Base-by-base conservation (phyloP, 225 moss, liverwort and hornwort genomes). In the Thuidium tamariscinum region DNA sequence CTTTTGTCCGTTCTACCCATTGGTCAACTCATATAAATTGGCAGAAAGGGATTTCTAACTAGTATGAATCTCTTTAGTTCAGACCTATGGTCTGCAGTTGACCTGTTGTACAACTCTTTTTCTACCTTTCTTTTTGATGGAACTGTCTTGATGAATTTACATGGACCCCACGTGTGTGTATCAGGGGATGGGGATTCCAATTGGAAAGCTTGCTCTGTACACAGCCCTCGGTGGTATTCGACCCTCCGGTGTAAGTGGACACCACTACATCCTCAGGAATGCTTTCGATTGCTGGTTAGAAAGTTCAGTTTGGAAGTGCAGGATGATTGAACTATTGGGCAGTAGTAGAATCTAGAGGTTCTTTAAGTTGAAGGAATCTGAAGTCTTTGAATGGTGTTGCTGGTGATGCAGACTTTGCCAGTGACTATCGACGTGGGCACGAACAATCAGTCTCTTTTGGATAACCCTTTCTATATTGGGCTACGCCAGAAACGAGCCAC, bases 141-240 rank as follows among this genome's bases (percentile, higher is more conserved):
- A 75, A 7, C 61, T 56, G 5, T 75, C 19, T 49, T 81, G 84
- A 59, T 30, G 36, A 48, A 66, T 57, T 48, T 56, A 49, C 27
- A 44, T 57, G 79, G 42, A 84, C 66, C 72, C 36, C 49, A 59
- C 34, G 17, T 84, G 84, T 44, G 41, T 81, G 84, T 83, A 23
- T 34, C 80, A 95, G 96, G 96, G 96, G 15, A 95, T 96, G 96
- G 96, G 96, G 11, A 96, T 96, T 84, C 95, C 96, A 71, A 92
- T 96, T 48, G 96, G 95, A 30, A 96, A 96, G 88, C 92, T 96
- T 86, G 95, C 95, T 78, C 86, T 96, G 34, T 96, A 96, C 88
- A 94, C 95, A 19, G 96, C 96, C 42, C 91, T 93, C 76, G 96
- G 94, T 89, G 96, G 96, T 76, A 88, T 96, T 75, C 93, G 95